phyloP scores from a whole-genome alignment of 176 grass and related monocot species.

The Coix lacrymajobi region DNA sequence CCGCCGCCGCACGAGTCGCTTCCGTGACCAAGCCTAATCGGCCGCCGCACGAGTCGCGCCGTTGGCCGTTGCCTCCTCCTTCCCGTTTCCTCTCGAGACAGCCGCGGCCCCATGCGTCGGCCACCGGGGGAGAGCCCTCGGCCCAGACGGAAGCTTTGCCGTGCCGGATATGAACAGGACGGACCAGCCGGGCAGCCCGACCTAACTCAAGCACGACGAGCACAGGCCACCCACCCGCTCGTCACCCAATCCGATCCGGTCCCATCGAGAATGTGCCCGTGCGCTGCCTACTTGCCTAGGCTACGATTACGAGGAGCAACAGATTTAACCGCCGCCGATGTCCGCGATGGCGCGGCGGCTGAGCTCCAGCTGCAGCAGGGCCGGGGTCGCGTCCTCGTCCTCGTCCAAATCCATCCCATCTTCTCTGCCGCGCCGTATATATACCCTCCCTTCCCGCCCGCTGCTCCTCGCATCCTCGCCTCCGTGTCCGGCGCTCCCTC shows the following conservation, averaged over 20 bases:
- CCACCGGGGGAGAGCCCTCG: not conserved
- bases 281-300: not conserved
- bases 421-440: conserved; percentile 13
- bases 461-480: not conserved
- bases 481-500: not conserved
- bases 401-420: not conserved
- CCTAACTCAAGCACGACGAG: not conserved
- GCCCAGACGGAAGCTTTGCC: not conserved
- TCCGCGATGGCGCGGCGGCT: conserved; percentile 6
- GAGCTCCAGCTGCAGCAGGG: conserved; percentile 5
- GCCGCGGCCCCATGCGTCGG: not conserved
- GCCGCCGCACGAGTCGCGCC: not conserved
- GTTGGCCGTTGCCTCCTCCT: no score
- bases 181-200: not conserved
- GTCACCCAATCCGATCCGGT: not conserved
- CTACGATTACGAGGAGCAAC: not conserved
- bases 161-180: not conserved
- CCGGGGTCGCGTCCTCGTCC: conserved; percentile 1
- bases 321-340: conserved; percentile 9
- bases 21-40: not conserved
- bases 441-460: conserved; percentile 25
- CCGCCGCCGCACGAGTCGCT: not conserved
- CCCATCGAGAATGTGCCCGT: not conserved
- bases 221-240: not conserved
- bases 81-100: not conserved